These are phyloP conservation scores for Cytospora chrysosperma DNA, from an alignment of 2,329 filamentous ascomycete genomes.

Conservation along the genomic window DNA sequence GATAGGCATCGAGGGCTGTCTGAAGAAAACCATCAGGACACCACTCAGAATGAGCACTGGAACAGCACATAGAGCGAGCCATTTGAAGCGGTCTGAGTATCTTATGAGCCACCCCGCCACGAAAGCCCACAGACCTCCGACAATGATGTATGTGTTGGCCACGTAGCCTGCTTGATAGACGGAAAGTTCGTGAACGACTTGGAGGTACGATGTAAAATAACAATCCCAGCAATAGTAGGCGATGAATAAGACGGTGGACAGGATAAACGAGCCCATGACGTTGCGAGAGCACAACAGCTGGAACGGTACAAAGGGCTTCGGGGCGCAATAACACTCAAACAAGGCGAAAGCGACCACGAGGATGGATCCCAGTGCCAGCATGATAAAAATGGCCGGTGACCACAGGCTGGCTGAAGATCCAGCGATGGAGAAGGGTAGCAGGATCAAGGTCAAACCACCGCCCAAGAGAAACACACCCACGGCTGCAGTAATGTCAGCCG, in stretches of 20 bases:
- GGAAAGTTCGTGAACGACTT: constrained; percentile 44
- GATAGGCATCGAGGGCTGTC: constrained; percentile 45
- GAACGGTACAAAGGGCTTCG: constrained; percentile 52
- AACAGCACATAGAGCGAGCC: constrained; percentile 38
- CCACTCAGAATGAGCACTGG: constrained; percentile 53
- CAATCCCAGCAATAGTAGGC: constrained; percentile 46
- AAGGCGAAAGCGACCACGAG: constrained; percentile 49
- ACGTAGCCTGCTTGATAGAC: constrained; percentile 45
- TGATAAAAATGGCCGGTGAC: constrained; percentile 32
- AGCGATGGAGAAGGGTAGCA: constrained; percentile 60
- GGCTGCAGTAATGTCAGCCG: constrained; percentile 31
- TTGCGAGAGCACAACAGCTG: constrained; percentile 46
- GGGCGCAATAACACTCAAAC: constrained; percentile 53
- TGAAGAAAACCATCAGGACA: constrained; percentile 53
- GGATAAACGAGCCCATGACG: constrained; percentile 48
- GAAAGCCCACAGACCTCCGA: constrained; percentile 43
- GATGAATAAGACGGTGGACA: constrained; percentile 48
- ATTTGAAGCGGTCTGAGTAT: constrained; percentile 44
- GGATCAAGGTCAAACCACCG: constrained; percentile 54
- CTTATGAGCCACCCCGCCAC: constrained; percentile 44
- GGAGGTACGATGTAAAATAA: constrained; percentile 47
- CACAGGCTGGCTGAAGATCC: constrained; percentile 32
- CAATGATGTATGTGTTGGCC: constrained; percentile 46
- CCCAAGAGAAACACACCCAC: constrained; percentile 55
- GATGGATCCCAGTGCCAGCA: constrained; percentile 47